Percentiles rank a stretch among this genome's conserved stretches.
Conservation (phyloP, 768 basidiomycete species). For the Tubosaeta sp. region DNA sequence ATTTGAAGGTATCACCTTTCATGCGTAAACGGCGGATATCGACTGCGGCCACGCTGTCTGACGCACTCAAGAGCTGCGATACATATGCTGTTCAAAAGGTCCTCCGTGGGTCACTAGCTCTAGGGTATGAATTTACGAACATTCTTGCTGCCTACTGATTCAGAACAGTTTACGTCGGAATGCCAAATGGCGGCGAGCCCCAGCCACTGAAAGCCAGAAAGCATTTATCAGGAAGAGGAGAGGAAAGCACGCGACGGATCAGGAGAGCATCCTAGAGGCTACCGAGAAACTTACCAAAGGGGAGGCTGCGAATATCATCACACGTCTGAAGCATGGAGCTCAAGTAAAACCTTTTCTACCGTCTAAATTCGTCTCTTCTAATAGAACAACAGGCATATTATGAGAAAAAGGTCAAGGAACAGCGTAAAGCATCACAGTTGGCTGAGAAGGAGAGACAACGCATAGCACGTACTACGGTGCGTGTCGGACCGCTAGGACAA, state of each 20-base stretch:
- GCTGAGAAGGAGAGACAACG: conserved; percentile 48
- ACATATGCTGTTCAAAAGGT: conserved; percentile 58
- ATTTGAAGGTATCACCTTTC: conserved; percentile 50
- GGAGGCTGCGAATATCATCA: conserved; percentile 74
- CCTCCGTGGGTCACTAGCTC: conserved; percentile 42
- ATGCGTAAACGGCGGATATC: conserved; percentile 49
- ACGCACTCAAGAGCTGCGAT: conserved; percentile 67
- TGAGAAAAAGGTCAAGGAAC: conserved; percentile 46
- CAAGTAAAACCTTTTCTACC: conserved; percentile 39
- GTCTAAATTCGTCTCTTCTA: background rate
- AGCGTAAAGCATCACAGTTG: conserved; percentile 32
- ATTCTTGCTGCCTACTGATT: conserved; percentile 3
- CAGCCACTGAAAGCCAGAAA: conserved; percentile 62
- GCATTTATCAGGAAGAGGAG: conserved; percentile 52
- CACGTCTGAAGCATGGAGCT: conserved; percentile 73
- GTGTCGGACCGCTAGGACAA: conserved; percentile 51
- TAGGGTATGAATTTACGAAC: conserved; percentile 40
- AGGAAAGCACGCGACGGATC: conserved; percentile 28
- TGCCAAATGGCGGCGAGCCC: conserved; percentile 61
- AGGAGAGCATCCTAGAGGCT: conserved; percentile 16
- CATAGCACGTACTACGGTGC: conserved; percentile 50
- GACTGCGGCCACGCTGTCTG: conserved; percentile 48
- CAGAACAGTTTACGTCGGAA: conserved; percentile 50
- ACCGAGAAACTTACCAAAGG: conserved; percentile 63
- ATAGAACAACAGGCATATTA: conserved; percentile 44